Percentiles rank a stretch among this genome's conserved stretches.
These are phyloP conservation scores for Sindora glabra DNA, from an alignment of 306 rosid genomes.

Conservation along the genomic window DNA sequence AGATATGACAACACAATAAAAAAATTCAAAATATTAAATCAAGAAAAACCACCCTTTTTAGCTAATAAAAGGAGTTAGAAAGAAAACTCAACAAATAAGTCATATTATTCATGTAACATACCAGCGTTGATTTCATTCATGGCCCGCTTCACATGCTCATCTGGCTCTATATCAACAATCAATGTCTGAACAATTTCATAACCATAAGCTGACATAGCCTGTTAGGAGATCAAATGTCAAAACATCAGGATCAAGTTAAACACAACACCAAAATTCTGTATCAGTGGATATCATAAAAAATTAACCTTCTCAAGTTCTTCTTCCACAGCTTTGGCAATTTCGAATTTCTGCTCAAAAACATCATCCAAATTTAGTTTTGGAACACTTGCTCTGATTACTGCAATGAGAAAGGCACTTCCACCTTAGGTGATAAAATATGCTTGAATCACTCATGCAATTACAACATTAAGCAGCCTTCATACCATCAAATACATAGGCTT, in stretches of 20 bases:
- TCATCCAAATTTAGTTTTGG: slow-evolving; percentile 89
- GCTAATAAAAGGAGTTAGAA: neutral
- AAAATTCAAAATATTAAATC: too few relatives aligned
- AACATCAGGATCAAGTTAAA: slow-evolving; percentile 10
- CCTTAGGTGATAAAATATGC: too few relatives aligned
- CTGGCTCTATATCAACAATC: slow-evolving; percentile 85
- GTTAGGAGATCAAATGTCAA: slow-evolving; percentile 1
- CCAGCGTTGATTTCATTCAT: slow-evolving; percentile 99
- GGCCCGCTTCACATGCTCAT: slow-evolving; percentile 83
- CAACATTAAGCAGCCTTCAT: slow-evolving; percentile 23
- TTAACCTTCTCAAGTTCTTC: slow-evolving; percentile 82
- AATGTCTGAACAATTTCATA: slow-evolving; percentile 90
- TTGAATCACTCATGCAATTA: too few relatives aligned
- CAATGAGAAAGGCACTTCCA: slow-evolving; percentile 11
- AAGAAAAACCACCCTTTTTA: too few relatives aligned
- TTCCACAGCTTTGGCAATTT: slow-evolving; percentile 89
- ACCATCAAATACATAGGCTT: slow-evolving; percentile 94
- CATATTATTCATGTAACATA: slow-evolving; percentile 23
- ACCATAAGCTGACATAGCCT: slow-evolving; percentile 98
- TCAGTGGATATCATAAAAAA: neutral
- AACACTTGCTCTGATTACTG: slow-evolving; percentile 86
- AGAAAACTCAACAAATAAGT: neutral
- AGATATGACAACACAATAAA: too few relatives aligned
- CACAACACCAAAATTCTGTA: neutral
- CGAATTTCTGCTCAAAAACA: slow-evolving; percentile 90